Base-by-base conservation (phyloP, 495 filamentous ascomycete genomes). In the Trichoderma erinaceum region DNA sequence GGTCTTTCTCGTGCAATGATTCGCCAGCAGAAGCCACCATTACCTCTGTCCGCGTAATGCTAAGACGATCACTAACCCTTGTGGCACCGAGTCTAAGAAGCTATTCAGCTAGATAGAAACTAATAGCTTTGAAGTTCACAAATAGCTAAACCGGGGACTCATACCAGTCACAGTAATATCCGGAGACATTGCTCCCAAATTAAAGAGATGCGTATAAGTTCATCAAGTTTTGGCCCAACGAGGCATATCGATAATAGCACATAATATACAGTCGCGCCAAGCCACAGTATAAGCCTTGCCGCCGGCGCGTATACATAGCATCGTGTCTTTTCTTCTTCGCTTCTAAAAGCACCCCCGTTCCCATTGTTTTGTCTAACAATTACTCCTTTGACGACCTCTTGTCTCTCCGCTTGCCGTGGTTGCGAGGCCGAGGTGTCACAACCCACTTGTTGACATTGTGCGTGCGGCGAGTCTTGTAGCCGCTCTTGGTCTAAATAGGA, bases 381-480 rank as follows among this genome's bases (percentile, higher is more conserved):
- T 70, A 78, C 65, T 71, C 70, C 56, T 61, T 61, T 2, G 56
- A 61, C 61, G 71, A 69, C 68, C 76, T 80, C 78, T 87, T 87
- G 70, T 77, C 70, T 69, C 84, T 80, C 68, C 85, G 80, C 80
- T 90, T 90, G 75, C 90, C 91, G 77, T 92, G 89, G 79, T 92
- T 93, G 70, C 91, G 86, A 66, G 83, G 82, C 68, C 92, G 85
- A 50, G 89, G 83, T 29, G 86, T 85, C 61, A 96, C 89, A 65
- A 96, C 89, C 75, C 87, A 91, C 75, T 88, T 91, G 81, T 94
- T 93, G 77, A 89, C 74, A 70, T 93, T 95, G 78, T 83, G 70
- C 69, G 75, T 81, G 69, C 86, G 87, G 69, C 95, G 87, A 66
- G 95, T 99, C 84, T 98, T 99, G 86, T 91, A 98, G 50, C 95